Evolutionary conservation across 1,139 yeast genomes (phyloP).

Genomic region (Kodamaea anthophila): DNA sequence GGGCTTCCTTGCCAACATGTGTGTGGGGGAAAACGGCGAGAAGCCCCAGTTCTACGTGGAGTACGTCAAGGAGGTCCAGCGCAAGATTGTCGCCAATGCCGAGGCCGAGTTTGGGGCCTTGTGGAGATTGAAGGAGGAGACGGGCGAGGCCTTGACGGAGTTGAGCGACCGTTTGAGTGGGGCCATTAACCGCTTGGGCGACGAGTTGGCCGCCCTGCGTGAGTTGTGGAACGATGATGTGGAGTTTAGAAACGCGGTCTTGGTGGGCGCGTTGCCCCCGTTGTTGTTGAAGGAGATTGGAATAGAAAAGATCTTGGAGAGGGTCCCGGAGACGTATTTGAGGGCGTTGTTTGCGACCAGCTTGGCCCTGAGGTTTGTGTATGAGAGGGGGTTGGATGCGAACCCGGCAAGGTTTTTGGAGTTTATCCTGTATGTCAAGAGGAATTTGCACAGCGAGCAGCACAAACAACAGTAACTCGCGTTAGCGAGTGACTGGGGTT

Average conservation of each 20-base stretch:
- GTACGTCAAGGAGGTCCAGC: slow-evolving; percentile 81
- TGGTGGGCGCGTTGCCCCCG: slow-evolving; percentile 74
- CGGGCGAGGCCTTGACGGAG: slow-evolving; percentile 69
- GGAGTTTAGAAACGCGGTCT: slow-evolving; percentile 69
- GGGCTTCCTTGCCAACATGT: slow-evolving; percentile 71
- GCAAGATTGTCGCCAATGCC: slow-evolving; percentile 71
- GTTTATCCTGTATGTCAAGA: slow-evolving; percentile 47
- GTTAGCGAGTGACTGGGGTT: too few relatives aligned
- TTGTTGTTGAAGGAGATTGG: slow-evolving; percentile 69
- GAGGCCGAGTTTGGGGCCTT: slow-evolving; percentile 77
- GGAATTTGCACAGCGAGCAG: too few relatives aligned
- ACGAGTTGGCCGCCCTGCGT: slow-evolving; percentile 76
- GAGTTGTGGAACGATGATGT: slow-evolving; percentile 82
- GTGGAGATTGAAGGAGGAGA: slow-evolving; percentile 67
- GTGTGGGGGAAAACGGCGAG: slow-evolving; percentile 48
- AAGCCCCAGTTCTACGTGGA: slow-evolving; percentile 72
- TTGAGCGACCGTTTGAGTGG: slow-evolving; percentile 80
- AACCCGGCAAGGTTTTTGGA: slow-evolving; percentile 83
- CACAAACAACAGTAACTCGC: too few relatives aligned
- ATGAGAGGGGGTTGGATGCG: slow-evolving; percentile 75
- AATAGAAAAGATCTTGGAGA: slow-evolving; percentile 59
- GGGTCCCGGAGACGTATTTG: slow-evolving; percentile 85
- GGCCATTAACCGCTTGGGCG: slow-evolving; percentile 84
- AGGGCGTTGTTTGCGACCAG: slow-evolving; percentile 88
- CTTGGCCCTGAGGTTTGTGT: slow-evolving; percentile 84